Base-by-base conservation (phyloP, 805 yeast genomes). In the Nakazawaea anatomiae region DNA sequence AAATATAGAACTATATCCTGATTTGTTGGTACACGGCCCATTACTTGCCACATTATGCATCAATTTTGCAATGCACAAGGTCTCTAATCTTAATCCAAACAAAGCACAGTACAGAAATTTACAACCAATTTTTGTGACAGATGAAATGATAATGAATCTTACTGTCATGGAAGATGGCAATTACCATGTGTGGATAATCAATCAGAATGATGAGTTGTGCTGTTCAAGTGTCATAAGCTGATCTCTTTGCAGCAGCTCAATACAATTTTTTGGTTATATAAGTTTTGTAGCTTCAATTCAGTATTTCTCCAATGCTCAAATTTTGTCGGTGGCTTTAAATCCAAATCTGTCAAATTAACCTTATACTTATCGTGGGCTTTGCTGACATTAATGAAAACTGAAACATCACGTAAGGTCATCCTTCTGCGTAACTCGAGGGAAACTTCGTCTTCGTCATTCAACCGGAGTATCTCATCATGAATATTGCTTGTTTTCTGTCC, bases 1-100 rank as follows among this genome's bases (percentile, higher is more conserved):
- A 4, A 51, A 61, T 0, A 59, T 58, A 2, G 98, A 92, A 60
- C 73, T 77, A 1, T 78, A 89, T 46, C 82, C 84, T 0, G 70
- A 72, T 36, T 64, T 83, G 0, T 67, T 92, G 1, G 83, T 85
- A 0, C 96, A 88, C 43, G 99, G 96, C 0, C 97, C 97, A 0
- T 71, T 91, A 48, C 69, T 87, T 52, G 76, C 87, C 1, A 82
- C 85, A 7, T 55, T 87, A 39, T 56, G 82, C 38, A 61, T 88
- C 34, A 77, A 79, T 50, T 83, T 82, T 80, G 66, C 79, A 52
- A 52, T 53, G 29, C 32, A 51, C 25, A 42, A 55, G 6, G 51
- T 61, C 25, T 48, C 56, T n/a, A 44, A n/a, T 46, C 50, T 9
- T 60, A 36, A 44, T 0, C 59, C 76, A 28, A 51, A 54, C n/a